Evolutionary conservation across 257 asterid genomes (phyloP), one percentile per base, ranked within the genome.

Genomic region (Prunella vulgaris): DNA sequence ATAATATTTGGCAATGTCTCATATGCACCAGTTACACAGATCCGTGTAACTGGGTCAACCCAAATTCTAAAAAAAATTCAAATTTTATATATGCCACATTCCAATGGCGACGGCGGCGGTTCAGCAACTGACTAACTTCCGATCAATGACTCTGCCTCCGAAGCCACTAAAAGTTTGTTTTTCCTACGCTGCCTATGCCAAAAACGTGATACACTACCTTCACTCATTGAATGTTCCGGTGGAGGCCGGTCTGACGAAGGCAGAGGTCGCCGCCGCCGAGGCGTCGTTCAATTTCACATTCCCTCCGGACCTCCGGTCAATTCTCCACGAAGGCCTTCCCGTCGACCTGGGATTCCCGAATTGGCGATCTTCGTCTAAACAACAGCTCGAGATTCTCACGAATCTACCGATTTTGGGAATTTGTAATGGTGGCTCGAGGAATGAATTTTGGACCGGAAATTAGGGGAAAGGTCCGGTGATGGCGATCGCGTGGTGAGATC

Each of bases 251-350:
- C n/a, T n/a, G n/a, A n/a, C n/a, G n/a, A n/a, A n/a, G n/a, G n/a
- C n/a, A n/a, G n/a, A n/a, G n/a, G n/a, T n/a, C n/a, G n/a, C 87
- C 64, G 57, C 84, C 79, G 64, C 86, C 0, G 96, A 93, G 75
- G 78, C 89, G 1, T 56, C 66, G 1, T 79, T 88, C 28, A 17
- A 17, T 1, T 86, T 90, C 74, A 40, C 64, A 0, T 93, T 90
- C 65, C 99, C 97, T 25, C 97, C 97, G 60, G 99, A 93, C 66
- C 90, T 93, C 48, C 94, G 91, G 2, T 80, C 92, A 0, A 83
- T 93, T 25, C 97, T 93, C 66, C 92, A 69, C 42, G 96, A 90
- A 70, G 99, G 99, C 20, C 85, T 93, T 2, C 97, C 99, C 0
- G 77, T 81, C 5, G 92, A 91, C 13, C 85, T 84, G 3, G 99